These are phyloP conservation scores for Pueraria montana DNA, from an alignment of 306 rosid species.

Conservation along the genomic window DNA sequence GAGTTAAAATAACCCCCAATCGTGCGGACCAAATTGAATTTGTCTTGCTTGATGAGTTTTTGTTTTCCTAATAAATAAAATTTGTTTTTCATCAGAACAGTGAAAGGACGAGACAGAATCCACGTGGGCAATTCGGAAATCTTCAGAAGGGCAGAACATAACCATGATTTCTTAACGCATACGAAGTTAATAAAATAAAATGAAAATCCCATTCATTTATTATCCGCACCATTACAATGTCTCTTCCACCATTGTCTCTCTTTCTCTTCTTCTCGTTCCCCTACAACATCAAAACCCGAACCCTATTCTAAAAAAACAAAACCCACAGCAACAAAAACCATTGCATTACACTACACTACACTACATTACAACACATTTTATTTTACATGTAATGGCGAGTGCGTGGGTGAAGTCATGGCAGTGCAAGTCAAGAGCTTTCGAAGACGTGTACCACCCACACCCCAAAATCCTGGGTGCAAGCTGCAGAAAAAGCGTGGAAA, in stretches of 20 bases:
- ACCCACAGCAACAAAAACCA: background rate
- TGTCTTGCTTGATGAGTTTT: constrained; percentile 4
- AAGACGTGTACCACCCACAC: constrained; percentile 77
- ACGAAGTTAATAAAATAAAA: background rate
- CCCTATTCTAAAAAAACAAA: constrained; percentile 4
- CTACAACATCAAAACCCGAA: background rate
- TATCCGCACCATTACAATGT: constrained; percentile 51
- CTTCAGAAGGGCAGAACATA: constrained; percentile 39
- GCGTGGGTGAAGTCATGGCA: constrained; percentile 87
- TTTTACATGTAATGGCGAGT: constrained; percentile 67
- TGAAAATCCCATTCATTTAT: constrained; percentile 56
- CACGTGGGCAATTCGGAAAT: constrained; percentile 58
- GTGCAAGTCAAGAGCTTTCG: constrained; percentile 90
- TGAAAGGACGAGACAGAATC: constrained; percentile 50
- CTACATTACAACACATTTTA: background rate
- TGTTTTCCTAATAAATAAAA: constrained; percentile 42
- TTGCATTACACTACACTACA: too few species aligned
- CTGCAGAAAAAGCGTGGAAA: constrained; percentile 69
- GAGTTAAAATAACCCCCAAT: background rate
- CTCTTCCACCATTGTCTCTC: background rate
- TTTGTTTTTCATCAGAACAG: constrained; percentile 34
- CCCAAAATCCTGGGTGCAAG: constrained; percentile 60
- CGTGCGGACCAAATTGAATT: constrained; percentile 26
- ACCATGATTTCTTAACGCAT: constrained; percentile 52
- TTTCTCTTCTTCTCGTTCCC: background rate